Evolutionary conservation across 2,329 filamentous ascomycete genomes (phyloP).

Genomic region (Diplocarpon mali): DNA sequence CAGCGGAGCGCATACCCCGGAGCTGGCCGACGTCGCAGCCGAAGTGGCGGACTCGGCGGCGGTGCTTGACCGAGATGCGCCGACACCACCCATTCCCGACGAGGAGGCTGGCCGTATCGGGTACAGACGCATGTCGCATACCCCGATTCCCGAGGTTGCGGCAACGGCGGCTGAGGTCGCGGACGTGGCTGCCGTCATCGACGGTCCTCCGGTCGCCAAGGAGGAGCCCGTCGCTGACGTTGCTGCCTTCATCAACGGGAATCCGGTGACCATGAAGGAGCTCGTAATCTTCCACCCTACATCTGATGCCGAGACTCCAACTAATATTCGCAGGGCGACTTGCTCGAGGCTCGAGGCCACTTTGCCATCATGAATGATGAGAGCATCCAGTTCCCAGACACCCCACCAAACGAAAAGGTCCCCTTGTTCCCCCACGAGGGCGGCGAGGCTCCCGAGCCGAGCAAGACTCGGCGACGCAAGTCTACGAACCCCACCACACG

Average conservation of each 20-base stretch:
- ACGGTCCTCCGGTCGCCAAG: not conserved
- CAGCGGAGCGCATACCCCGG: slow-evolving; percentile 10
- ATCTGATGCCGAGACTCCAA: not conserved
- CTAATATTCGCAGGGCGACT: slow-evolving; percentile 1
- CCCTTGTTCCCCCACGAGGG: slow-evolving; percentile 25
- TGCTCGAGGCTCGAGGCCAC: slow-evolving; percentile 2
- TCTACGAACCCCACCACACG: not conserved
- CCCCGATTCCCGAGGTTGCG: slow-evolving; percentile 33
- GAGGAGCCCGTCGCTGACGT: slow-evolving; percentile 29
- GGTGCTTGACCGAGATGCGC: slow-evolving; percentile 24
- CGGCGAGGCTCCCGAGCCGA: slow-evolving; percentile 5
- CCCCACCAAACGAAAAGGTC: slow-evolving; percentile 22
- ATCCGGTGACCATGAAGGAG: not conserved
- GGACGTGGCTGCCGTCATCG: slow-evolving; percentile 30
- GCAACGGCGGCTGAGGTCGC: slow-evolving; percentile 35
- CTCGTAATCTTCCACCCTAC: not conserved
- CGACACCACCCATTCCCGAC: slow-evolving; percentile 27
- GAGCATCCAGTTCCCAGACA: slow-evolving; percentile 7
- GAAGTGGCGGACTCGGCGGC: slow-evolving; percentile 34
- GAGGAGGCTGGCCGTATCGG: slow-evolving; percentile 27
- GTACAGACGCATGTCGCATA: slow-evolving; percentile 28
- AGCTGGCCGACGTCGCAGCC: slow-evolving; percentile 20
- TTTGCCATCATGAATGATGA: slow-evolving; percentile 3
- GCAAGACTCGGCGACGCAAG: not conserved
- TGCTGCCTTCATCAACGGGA: slow-evolving; percentile 27